These are phyloP conservation scores for Chimonanthus salicifolius DNA, from an alignment of 164 flowering plant species.

Conservation along the genomic window DNA sequence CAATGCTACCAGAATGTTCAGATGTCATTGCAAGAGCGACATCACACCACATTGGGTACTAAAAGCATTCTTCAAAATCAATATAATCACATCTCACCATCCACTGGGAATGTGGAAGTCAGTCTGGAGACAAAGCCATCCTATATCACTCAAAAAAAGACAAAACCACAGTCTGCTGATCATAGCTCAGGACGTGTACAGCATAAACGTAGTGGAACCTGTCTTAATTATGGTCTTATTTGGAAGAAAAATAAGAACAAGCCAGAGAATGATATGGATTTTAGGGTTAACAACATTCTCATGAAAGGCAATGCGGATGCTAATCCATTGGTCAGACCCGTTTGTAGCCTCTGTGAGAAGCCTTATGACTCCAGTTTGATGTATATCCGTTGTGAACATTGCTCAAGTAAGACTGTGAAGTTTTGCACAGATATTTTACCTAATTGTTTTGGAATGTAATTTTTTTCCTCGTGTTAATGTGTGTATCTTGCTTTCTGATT, in stretches of 20 bases:
- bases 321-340: constrained; percentile 22
- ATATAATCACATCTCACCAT: constrained; percentile 11
- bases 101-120: constrained; percentile 17
- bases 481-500: not conserved
- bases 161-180: constrained; percentile 20
- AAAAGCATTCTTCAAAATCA: constrained; percentile 23
- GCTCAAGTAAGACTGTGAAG: constrained; percentile 51
- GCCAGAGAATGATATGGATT: constrained; percentile 35
- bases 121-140: constrained; percentile 1
- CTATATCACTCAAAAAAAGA: constrained; percentile 1
- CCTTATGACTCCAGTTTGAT: constrained; percentile 65
- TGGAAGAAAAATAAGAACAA: constrained; percentile 54
- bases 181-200: constrained; percentile 24
- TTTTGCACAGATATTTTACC: not conserved
- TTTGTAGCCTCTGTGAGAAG: constrained; percentile 56
- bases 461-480: not conserved
- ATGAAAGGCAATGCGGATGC: constrained; percentile 29
- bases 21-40: constrained; percentile 32
- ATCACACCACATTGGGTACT: constrained; percentile 17
- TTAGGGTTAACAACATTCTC: constrained; percentile 56
- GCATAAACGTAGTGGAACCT: constrained; percentile 6
- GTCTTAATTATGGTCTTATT: constrained; percentile 46
- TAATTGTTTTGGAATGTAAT: not conserved
- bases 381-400: constrained; percentile 72
- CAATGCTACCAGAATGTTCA: constrained; percentile 49